Evolutionary conservation across 1,284 basidiomycete genomes (phyloP), one percentile per base, ranked within the genome.

Genomic region (Mycosarcoma mackinlayi): DNA sequence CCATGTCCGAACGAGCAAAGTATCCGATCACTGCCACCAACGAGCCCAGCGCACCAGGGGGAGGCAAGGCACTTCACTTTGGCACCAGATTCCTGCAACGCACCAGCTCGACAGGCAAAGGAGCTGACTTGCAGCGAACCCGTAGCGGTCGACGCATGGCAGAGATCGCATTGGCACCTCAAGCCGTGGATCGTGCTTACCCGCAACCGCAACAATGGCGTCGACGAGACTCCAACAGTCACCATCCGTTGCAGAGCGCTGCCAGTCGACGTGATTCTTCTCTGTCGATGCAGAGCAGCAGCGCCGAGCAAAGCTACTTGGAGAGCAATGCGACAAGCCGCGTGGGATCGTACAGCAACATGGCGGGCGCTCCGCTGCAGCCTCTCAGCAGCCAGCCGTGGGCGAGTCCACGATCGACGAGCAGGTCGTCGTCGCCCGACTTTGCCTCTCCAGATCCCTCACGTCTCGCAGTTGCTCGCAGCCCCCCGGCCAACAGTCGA

Each of bases 281-380:
- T 5, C 33, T 61, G 16, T 62, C 58, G 37, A 38, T 52, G 19
- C 56, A 56, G 19, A 55, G 54, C 55, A 67, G 68, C 57, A 60
- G 52, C 51, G 57, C 44, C 11, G 52, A 52, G 41, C 68, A 71
- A 37, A 62, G 54, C 48, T 53, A 54, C 10, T 19, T 46, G 28
- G 59, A 67, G 5, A 63, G 67, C 49, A 70, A 47, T n/a, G 47
- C 64, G 14, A 66, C 54, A 16, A 72, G 69, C 49, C 51, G 69
- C 16, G 60, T 72, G 21, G 59, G 59, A 31, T 67, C 63, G 33
- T 60, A 67, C 21, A 63, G 63, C 59, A 58, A 62, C 42, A 58
- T 58, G 53, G 38, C 59, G 4, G 60, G 47, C 18, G 59, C 35
- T 11, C 69, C 69, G 47, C 54, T 72, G 6, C 69, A 67, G 56